Evolutionary conservation across 2,329 filamentous ascomycete genomes (phyloP).

Genomic region (Talaromyces sp.): DNA sequence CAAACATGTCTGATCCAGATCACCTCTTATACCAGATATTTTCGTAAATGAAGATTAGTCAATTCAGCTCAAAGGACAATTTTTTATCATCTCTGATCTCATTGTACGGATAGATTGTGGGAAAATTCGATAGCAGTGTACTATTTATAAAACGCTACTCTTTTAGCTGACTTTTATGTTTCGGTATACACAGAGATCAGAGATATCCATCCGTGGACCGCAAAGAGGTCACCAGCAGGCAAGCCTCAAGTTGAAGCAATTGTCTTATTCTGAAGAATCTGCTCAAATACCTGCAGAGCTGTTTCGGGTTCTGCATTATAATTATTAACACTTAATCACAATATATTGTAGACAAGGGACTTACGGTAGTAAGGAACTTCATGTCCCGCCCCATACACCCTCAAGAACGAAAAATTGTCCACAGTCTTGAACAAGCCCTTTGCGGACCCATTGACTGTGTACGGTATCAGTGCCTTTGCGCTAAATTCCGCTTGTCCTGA

Average conservation of each 20-base stretch:
- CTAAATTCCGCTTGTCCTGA: slow-evolving; percentile 44
- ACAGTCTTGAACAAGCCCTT: slow-evolving; percentile 39
- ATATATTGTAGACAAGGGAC: background rate
- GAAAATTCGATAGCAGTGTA: background rate
- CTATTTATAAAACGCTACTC: background rate
- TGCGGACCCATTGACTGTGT: slow-evolving; percentile 39
- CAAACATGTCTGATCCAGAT: too few species aligned
- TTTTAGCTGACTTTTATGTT: background rate
- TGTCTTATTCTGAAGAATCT: background rate
- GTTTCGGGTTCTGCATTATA: background rate
- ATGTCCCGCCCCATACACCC: slow-evolving; percentile 49
- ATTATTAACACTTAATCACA: background rate
- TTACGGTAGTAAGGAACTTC: slow-evolving; percentile 47
- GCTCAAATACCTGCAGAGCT: background rate
- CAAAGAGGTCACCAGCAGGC: background rate
- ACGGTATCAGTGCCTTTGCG: slow-evolving; percentile 49
- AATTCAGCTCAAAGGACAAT: too few species aligned
- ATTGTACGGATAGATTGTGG: background rate
- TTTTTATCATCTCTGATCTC: too few species aligned
- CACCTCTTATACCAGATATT: too few species aligned
- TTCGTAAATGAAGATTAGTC: too few species aligned
- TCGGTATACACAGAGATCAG: background rate
- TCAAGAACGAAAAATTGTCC: slow-evolving; percentile 49
- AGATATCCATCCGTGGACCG: background rate
- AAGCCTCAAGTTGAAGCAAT: background rate